Base-by-base conservation (phyloP, 2,329 filamentous ascomycete species). In the Ophiognomonia clavigignenti-juglandacearum region DNA sequence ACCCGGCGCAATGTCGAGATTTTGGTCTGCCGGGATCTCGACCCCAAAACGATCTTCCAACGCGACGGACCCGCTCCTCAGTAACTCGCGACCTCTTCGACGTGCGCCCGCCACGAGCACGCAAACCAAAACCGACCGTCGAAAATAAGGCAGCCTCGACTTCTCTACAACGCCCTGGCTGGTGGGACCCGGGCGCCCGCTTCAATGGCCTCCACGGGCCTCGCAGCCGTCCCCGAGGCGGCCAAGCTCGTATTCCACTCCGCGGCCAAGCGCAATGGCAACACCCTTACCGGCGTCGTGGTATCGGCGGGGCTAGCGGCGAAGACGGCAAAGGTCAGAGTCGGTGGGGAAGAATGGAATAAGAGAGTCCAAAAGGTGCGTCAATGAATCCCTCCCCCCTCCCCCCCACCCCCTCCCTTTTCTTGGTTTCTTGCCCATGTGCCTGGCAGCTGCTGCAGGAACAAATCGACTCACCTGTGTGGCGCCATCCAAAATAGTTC, bases 291-390 rank as follows among this genome's bases (percentile, higher is more conserved):
- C 51, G 86, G 85, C 53, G 80, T 92, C 34, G 88, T 92, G 20
- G 79, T 91, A 41, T 88, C 86, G 35, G 82, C 86, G 6, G 88
- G 87, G 18, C 75, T 83, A 50, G 90, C 90, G 84, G 69, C 81
- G 50, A 87, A 84, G 67, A 90, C 86, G 3, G 85, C 90, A 48
- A 90, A 87, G 67, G 87, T 91, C 53, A 79, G 82, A 55, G 75
- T 91, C 13, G 83, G 85, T 43, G 78, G 75, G 13, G 79, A 83
- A 61, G 77, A 80, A 61, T 92, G 85, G 83, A 86, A 91, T 62
- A 76, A 75, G 50, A 73, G 77, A 53, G 77, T 92, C 45, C 75
- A 82, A 62, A 92, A 92, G 74, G 86, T 88, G 63, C 45, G 62
- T 38, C n/a, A n/a, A 23, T 27, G 18, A 11, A 34, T 36, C 9